A percentile compares a stretch with the other conserved stretches of the same genome.
phyloP scores from a whole-genome alignment of 2,329 filamentous ascomycete species.

The Alternaria arborescens region DNA sequence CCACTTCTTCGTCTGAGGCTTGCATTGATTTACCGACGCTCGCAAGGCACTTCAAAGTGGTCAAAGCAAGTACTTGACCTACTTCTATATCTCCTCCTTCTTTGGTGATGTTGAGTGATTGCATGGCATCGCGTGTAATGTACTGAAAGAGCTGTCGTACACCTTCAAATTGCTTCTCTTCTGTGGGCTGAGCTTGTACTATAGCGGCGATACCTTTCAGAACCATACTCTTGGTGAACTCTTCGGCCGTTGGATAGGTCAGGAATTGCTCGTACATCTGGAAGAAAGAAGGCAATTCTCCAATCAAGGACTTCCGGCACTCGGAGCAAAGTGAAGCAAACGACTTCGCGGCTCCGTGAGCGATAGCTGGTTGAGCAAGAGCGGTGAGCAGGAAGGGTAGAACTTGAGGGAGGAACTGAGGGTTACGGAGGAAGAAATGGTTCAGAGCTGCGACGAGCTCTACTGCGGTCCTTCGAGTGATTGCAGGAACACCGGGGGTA shows the following conservation, averaged over 20 bases:
- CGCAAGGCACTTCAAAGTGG: slow-evolving; percentile 71
- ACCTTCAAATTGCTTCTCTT: slow-evolving; percentile 62
- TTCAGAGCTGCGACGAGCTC: slow-evolving; percentile 76
- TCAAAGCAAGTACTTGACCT: slow-evolving; percentile 57
- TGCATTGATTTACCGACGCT: slow-evolving; percentile 78
- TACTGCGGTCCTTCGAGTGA: slow-evolving; percentile 73
- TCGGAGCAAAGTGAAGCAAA: slow-evolving; percentile 79
- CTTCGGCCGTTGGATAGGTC: slow-evolving; percentile 68
- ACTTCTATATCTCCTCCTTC: slow-evolving; percentile 49
- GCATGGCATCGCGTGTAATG: slow-evolving; percentile 68
- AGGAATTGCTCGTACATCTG: slow-evolving; percentile 74
- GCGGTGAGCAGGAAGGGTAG: slow-evolving; percentile 78
- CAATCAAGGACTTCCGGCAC: slow-evolving; percentile 73
- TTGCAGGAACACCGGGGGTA: slow-evolving; percentile 63
- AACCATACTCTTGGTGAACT: slow-evolving; percentile 75
- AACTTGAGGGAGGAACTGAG: slow-evolving; percentile 71
- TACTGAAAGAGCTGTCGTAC: slow-evolving; percentile 68
- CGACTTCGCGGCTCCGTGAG: slow-evolving; percentile 75
- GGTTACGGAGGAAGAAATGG: slow-evolving; percentile 77
- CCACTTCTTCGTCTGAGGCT: slow-evolving; percentile 69
- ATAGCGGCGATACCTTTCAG: slow-evolving; percentile 78
- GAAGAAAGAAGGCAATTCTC: slow-evolving; percentile 73
- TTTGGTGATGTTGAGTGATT: slow-evolving; percentile 43
- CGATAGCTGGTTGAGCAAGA: slow-evolving; percentile 68
- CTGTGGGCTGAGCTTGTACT: slow-evolving; percentile 73